phyloP scores from a whole-genome alignment of 2,329 filamentous ascomycete genomes.

The Penicillium paneum region DNA sequence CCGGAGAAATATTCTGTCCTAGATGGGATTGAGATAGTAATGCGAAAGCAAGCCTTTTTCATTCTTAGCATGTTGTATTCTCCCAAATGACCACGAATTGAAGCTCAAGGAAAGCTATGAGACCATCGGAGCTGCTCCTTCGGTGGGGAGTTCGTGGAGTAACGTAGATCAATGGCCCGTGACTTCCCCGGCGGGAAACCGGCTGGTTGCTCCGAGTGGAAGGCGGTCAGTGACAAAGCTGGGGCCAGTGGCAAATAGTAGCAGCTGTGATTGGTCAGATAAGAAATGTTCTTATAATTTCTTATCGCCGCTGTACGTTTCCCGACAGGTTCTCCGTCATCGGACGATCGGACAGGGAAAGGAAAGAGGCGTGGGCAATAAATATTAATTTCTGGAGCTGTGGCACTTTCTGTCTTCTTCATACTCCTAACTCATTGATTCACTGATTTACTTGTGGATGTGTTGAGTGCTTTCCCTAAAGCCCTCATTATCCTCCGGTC shows the following conservation, averaged over 20 bases:
- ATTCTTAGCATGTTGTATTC: not conserved
- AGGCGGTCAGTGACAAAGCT: not conserved
- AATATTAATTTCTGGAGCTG: slow-evolving; percentile 5
- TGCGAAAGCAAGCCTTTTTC: not conserved
- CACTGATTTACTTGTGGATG: slow-evolving; percentile 4
- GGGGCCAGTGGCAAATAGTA: not conserved
- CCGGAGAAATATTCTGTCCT: not conserved
- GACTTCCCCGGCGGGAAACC: slow-evolving; percentile 22
- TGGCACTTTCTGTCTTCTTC: slow-evolving; percentile 4
- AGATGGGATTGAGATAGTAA: not conserved
- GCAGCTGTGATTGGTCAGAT: not conserved
- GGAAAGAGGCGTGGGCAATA: not conserved
- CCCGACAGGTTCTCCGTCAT: slow-evolving; percentile 6
- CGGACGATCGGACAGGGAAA: slow-evolving; percentile 5
- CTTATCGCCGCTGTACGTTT: slow-evolving; percentile 5
- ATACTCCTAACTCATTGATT: not conserved
- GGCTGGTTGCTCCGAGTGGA: not conserved
- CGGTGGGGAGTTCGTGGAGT: slow-evolving; percentile 3
- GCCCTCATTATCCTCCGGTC: slow-evolving; percentile 10
- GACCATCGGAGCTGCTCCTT: not conserved
- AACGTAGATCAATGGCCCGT: not conserved
- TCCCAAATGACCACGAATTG: not conserved
- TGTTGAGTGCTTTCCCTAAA: slow-evolving; percentile 9
- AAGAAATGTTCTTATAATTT: not conserved
- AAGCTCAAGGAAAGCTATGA: not conserved